Base-by-base conservation (phyloP, 768 basidiomycete species). In the Mrakia frigida region DNA sequence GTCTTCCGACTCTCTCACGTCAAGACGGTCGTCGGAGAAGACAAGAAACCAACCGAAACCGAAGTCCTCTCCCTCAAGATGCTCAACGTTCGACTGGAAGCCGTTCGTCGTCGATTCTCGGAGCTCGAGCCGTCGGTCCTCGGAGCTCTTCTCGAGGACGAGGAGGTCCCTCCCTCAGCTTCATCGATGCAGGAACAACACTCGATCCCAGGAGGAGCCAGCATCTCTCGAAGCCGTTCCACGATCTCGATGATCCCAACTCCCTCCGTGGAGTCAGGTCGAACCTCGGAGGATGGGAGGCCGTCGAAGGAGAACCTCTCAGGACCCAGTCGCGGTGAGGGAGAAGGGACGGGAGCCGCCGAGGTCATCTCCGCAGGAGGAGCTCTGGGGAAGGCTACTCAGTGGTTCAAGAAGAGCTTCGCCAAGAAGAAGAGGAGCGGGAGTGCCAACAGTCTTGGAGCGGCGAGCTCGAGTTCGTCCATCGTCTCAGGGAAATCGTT, bases 1-100 rank as follows among this genome's bases (percentile, higher is more conserved):
- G 85, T 84, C 3, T 84, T 84, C 82, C 82, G 85, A 6, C 79
- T 86, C 11, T 83, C 84, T 23, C 84, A 85, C 39, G 76, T 86
- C 13, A 80, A 73, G 53, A 74, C 78, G 43, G 74, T 77, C 11
- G 74, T 77, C 28, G 81, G 81, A 52, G 78, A 73, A 50, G 77
- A 80, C 52, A 56, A 77, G 31, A n/a, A 50, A 2, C 75, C 74
- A 0, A 77, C 77, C 6, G 80, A 80, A 39, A 70, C 79, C 6
- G 84, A 84, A 70, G 79, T 84, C 53, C 80, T 81, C 21, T 81
- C 80, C 41, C 82, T 85, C 61, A 79, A 79, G 41, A 78, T 85
- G 13, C 81, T 86, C 56, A 84, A 85, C 76, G 78, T 79, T 6
- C 82, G 85, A 6, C 81, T 86, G 63, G 85, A 85, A 43, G 79